Evolutionary conservation across 257 asterid genomes (phyloP), one percentile per base, ranked within the genome.

Genomic region (Nicotiana noctiflora): DNA sequence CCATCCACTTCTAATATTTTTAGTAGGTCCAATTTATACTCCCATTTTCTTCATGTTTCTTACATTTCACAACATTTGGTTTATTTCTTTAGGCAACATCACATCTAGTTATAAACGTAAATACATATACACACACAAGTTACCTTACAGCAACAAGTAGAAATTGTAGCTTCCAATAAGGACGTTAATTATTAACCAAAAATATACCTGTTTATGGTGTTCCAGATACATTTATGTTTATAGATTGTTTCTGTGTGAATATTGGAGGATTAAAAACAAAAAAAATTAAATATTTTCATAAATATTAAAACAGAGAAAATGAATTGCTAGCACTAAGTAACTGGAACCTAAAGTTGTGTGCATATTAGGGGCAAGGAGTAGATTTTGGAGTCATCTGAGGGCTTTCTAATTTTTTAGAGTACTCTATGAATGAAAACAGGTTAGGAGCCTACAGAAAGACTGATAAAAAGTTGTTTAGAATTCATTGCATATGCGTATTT

Each of bases 1-100:
- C 62, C 82, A 80, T 66, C 83, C 55, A 64, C 76, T 56, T 77
- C 79, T 59, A 44, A 34, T 34, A 9, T n/a, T 19, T 67, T 66
- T 17, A 9, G 19, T 37, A 37, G 53, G n/a, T 10, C 76, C 55
- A 57, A 34, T 46, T 53, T 52, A 61, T 61, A 59, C 56, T n/a
- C 61, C 23, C 21, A 40, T 46, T 59, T 77, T 56, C 61, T 77
- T 56, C 55, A 31, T n/a, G 5, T 32, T 77, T 57, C 63, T 21
- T 55, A 53, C 31, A 29, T 32, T 40, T 78, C 34, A 23, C 34
- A 23, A 40, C 61, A 76, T 55, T 76, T 61, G 34, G 14, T 55
- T 19, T 52, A 18, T 49, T 53, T n/a, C 13, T 49, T 34, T 74
- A 23, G 56, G 61, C 11, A 55, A 21, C 18, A 55, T 17, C n/a